Percentiles rank a stretch among this genome's conserved stretches.
Evolutionary conservation across 495 filamentous ascomycete species (phyloP).

Genomic region (Staphylotrichum longicolle): DNA sequence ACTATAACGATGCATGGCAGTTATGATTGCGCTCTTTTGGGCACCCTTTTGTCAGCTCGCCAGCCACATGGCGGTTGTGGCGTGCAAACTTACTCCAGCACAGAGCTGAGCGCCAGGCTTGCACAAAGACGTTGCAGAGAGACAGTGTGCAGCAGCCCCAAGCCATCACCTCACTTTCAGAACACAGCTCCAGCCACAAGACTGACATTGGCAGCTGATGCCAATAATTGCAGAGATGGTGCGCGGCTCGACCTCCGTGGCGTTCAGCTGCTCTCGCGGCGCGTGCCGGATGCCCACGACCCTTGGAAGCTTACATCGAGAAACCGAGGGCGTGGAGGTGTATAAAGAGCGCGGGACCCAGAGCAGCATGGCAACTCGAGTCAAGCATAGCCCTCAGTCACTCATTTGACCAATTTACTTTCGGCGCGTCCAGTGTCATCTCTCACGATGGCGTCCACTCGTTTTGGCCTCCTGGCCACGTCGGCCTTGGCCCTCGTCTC

Average conservation of each 20-base stretch:
- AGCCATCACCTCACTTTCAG: neutral
- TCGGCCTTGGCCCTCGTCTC: neutral
- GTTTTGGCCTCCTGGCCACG: neutral
- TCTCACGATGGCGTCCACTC: neutral
- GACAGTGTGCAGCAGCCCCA: too few species aligned
- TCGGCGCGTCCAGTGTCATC: neutral
- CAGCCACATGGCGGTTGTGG: too few species aligned
- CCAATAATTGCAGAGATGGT: neutral
- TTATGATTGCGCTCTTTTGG: too few species aligned
- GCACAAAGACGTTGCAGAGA: too few species aligned
- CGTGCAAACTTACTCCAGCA: too few species aligned
- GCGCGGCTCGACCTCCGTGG: neutral
- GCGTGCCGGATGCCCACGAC: too few species aligned
- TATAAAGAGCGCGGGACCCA: neutral
- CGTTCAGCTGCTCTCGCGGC: too few species aligned
- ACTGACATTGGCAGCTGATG: neutral
- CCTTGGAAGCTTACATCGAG: neutral
- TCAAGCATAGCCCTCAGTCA: neutral
- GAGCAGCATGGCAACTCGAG: neutral
- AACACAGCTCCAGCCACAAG: neutral
- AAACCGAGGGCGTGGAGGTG: neutral
- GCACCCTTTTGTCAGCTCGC: too few species aligned
- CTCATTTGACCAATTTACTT: neutral
- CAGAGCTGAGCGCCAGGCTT: too few species aligned
- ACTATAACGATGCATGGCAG: too few species aligned